Evolutionary conservation across 495 filamentous ascomycete genomes (phyloP).

Genomic region (Aspergillus ostianus): DNA sequence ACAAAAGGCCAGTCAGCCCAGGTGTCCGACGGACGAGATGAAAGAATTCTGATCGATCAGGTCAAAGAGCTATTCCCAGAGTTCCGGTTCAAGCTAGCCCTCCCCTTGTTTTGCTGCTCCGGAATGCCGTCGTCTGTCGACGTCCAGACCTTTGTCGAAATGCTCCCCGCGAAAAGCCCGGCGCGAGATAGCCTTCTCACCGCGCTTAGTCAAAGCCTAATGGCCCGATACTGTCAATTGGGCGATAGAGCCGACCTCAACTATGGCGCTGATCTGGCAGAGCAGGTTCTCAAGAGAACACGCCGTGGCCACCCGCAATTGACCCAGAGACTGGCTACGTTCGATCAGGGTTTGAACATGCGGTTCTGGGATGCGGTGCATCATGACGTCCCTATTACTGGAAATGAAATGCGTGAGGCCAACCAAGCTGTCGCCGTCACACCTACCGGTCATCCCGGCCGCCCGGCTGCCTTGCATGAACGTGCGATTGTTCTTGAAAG

Average conservation of each 20-base stretch:
- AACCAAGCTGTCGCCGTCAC: not conserved
- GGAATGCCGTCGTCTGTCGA: not conserved
- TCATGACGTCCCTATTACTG: not conserved
- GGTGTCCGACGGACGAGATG: too few relatives aligned
- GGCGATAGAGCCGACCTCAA: not conserved
- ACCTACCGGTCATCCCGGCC: not conserved
- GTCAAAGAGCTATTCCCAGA: not conserved
- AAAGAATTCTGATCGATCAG: not conserved
- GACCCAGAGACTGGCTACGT: not conserved
- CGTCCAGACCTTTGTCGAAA: not conserved
- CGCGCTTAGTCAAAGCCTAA: not conserved
- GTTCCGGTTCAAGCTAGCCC: not conserved
- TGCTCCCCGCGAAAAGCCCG: not conserved
- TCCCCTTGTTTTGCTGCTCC: not conserved
- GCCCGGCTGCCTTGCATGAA: not conserved
- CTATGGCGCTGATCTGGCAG: not conserved
- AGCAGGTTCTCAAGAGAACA: not conserved
- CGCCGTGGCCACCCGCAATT: not conserved
- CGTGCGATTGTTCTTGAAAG: not conserved
- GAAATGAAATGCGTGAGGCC: slow-evolving; percentile 2
- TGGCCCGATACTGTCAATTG: not conserved
- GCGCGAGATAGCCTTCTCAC: not conserved
- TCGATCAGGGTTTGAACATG: not conserved
- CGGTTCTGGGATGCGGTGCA: not conserved
- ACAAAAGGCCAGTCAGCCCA: not conserved